Percentiles rank a stretch among this genome's conserved stretches.
Evolutionary conservation across 306 rosid species (phyloP).

Genomic region (Adenanthera pavonina): DNA sequence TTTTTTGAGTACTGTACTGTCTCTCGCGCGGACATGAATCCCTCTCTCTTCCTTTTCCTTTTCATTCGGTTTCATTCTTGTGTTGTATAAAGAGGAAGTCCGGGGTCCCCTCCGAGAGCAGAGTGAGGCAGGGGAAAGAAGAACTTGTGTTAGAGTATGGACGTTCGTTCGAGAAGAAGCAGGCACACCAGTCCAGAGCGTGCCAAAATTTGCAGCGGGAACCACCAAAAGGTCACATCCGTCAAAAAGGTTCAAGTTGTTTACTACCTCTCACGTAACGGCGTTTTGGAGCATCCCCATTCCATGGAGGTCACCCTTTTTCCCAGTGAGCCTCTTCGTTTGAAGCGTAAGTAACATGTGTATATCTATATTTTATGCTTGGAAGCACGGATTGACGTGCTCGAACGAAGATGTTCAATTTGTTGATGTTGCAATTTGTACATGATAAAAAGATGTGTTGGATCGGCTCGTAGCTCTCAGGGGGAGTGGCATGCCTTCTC

Average conservation of each 20-base stretch:
- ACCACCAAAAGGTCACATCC: conserved; percentile 50
- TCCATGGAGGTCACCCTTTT: conserved; percentile 71
- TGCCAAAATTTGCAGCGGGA: conserved; percentile 52
- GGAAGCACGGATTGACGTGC: background rate
- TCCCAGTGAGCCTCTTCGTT: conserved; percentile 73
- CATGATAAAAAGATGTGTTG: conserved; percentile 55
- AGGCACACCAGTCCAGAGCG: conserved; percentile 67
- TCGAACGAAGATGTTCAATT: background rate
- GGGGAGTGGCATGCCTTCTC: conserved; percentile 83
- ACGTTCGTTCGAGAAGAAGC: conserved; percentile 48
- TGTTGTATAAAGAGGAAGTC: background rate
- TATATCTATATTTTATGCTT: background rate
- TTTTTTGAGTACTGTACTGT: conserved; percentile 29
- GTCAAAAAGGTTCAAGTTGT: conserved; percentile 35
- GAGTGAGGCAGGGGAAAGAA: conserved; percentile 4
- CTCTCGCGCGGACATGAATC: conserved; percentile 15
- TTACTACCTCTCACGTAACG: conserved; percentile 10
- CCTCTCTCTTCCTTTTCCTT: conserved; percentile 5
- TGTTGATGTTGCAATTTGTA: background rate
- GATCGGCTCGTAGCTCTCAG: conserved; percentile 73
- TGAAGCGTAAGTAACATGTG: conserved; percentile 50
- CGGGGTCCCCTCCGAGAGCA: background rate
- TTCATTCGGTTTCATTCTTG: background rate
- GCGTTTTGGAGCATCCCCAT: conserved; percentile 51
- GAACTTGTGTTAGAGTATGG: conserved; percentile 44